These are phyloP conservation scores for Colletotrichum higginsianum DNA, from an alignment of 2,329 filamentous ascomycete species.

Conservation along the genomic window DNA sequence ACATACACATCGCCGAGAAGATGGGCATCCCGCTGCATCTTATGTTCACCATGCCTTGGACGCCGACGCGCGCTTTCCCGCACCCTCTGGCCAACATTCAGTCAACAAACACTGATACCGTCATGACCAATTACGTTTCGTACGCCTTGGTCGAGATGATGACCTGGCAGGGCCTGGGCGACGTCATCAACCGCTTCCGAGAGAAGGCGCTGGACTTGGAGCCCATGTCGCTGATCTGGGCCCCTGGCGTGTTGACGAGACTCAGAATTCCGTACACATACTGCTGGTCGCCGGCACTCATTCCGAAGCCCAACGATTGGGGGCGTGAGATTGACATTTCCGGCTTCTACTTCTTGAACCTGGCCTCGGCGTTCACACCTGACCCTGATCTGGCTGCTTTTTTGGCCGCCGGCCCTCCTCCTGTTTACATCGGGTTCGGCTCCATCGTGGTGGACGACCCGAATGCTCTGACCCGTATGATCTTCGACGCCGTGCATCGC, in stretches of 20 bases:
- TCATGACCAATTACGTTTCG: conserved; percentile 85
- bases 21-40: conserved; percentile 82
- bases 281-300: conserved; percentile 88
- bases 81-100: conserved; percentile 89
- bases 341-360: conserved; percentile 82
- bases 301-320: conserved; percentile 87
- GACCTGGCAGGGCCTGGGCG: conserved; percentile 93
- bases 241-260: conserved; percentile 82
- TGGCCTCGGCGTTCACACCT: conserved; percentile 77
- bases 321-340: conserved; percentile 78
- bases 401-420: conserved; percentile 77
- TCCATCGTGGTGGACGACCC: conserved; percentile 87
- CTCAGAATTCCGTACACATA: conserved; percentile 89
- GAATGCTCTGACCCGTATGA: conserved; percentile 76
- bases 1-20: conserved; percentile 82
- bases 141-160: conserved; percentile 92
- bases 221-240: conserved; percentile 84
- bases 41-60: conserved; percentile 98
- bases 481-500: conserved; percentile 78
- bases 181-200: conserved; percentile 91
- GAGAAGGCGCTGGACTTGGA: conserved; percentile 82
- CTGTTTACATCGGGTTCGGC: conserved; percentile 87
- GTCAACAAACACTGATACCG: conserved; percentile 80
- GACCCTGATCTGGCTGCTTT: conserved; percentile 76
- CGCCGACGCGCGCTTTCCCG: conserved; percentile 86